A percentile compares a stretch with the other conserved stretches of the same genome.
phyloP scores from a whole-genome alignment of 257 asterid species.

The Verbascum thapsus region DNA sequence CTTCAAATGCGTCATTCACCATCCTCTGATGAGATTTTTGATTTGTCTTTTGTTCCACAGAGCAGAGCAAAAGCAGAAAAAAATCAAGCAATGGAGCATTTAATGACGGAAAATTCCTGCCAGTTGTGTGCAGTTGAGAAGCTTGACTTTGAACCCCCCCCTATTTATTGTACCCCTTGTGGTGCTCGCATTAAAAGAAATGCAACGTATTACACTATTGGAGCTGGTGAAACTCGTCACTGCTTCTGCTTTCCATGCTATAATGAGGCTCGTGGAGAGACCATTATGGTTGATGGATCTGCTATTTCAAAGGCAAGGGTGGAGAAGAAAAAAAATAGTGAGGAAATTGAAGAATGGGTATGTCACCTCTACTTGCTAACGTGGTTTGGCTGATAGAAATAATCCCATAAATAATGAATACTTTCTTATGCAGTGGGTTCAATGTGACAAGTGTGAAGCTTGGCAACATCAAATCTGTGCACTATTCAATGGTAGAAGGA shows the following conservation, averaged over 20 bases:
- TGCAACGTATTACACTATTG: conserved; percentile 85
- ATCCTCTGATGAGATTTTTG: conserved; percentile 12
- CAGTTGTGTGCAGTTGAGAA: conserved; percentile 99
- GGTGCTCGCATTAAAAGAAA: conserved; percentile 95
- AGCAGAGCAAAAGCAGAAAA: conserved; percentile 94
- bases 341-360: conserved; percentile 99
- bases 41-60: conserved; percentile 45
- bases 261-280: conserved; percentile 88
- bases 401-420: conserved; percentile 26
- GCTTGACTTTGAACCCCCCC: conserved; percentile 97
- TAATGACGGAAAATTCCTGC: conserved; percentile 93
- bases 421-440: conserved; percentile 90
- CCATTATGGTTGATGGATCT: conserved; percentile 68
- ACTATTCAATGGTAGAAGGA: conserved; percentile 94
- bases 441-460: conserved; percentile 98
- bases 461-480: conserved; percentile 99
- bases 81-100: conserved; percentile 90
- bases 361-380: conserved; percentile 29
- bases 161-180: conserved; percentile 89
- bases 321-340: conserved; percentile 89
- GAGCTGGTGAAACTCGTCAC: conserved; percentile 90
- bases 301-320: conserved; percentile 73
- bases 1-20: conserved; percentile 16
- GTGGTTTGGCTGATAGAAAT: conserved; percentile 12
- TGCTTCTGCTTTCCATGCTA: conserved; percentile 90